These are phyloP conservation scores for Russula sp. DNA, from an alignment of 768 basidiomycete genomes.

Conservation along the genomic window DNA sequence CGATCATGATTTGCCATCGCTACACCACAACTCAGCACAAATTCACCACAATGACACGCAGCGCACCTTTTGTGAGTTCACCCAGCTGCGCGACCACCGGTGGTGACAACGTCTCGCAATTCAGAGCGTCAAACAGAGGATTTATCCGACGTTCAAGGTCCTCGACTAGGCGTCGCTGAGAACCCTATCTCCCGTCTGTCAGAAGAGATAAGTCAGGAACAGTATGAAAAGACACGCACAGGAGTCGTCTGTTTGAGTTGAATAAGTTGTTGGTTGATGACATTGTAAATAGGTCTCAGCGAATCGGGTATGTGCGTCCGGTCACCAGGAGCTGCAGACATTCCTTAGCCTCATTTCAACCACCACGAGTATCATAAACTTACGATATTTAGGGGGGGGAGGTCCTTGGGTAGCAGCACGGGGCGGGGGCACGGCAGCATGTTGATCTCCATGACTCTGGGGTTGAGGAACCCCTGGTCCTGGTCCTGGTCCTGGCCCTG, in stretches of 20 bases:
- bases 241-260: slow-evolving; percentile 68
- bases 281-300: slow-evolving; percentile 54
- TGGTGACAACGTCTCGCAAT: slow-evolving; percentile 75
- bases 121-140: slow-evolving; percentile 84
- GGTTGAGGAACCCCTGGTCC: background rate
- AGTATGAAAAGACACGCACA: slow-evolving; percentile 38
- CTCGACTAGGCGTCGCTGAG: slow-evolving; percentile 77
- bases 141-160: slow-evolving; percentile 84
- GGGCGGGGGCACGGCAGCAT: slow-evolving; percentile 4
- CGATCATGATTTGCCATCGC: slow-evolving; percentile 80
- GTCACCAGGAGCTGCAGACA: slow-evolving; percentile 69
- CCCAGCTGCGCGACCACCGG: slow-evolving; percentile 64
- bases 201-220: background rate
- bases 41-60: background rate
- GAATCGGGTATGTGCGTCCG: slow-evolving; percentile 82
- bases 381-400: slow-evolving; percentile 49
- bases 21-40: slow-evolving; percentile 27
- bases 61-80: slow-evolving; percentile 64
- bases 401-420: slow-evolving; percentile 13
- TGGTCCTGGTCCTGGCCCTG: slow-evolving; percentile 11
- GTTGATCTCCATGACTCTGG: slow-evolving; percentile 2
- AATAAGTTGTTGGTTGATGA: slow-evolving; percentile 55
- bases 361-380: slow-evolving; percentile 30
- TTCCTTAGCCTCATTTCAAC: slow-evolving; percentile 3
- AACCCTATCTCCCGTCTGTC: slow-evolving; percentile 41